Percentiles rank a stretch among this genome's conserved stretches.
Evolutionary conservation across 129 eudicot species (phyloP).

Genomic region (Artemisia tridentata): DNA sequence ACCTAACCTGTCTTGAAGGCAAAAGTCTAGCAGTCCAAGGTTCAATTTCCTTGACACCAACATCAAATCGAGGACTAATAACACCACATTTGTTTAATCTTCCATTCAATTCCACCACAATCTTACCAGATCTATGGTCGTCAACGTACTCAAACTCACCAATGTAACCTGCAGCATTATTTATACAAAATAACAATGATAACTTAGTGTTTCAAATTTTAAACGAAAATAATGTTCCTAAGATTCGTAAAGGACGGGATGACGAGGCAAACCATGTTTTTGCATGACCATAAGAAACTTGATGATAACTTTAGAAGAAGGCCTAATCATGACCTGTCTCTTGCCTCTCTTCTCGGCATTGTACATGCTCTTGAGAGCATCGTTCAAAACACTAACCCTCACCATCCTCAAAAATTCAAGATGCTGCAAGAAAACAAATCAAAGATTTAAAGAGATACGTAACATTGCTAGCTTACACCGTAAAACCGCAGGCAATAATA

Average conservation of each 20-base stretch:
- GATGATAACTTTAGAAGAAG: constrained; percentile 60
- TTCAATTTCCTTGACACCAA: constrained; percentile 64
- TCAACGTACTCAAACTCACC: constrained; percentile 74
- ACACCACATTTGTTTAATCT: constrained; percentile 64
- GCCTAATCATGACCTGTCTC: constrained; percentile 66
- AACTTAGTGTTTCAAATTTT: neutral
- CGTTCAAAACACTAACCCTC: constrained; percentile 61
- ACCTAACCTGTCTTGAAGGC: constrained; percentile 58
- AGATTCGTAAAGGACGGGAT: neutral
- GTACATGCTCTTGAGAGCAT: constrained; percentile 61
- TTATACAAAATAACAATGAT: neutral
- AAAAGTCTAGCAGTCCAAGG: constrained; percentile 64
- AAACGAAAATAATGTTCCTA: neutral
- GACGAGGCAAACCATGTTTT: constrained; percentile 45
- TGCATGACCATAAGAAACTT: constrained; percentile 73
- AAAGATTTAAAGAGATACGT: neutral
- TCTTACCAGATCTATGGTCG: constrained; percentile 67
- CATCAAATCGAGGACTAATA: constrained; percentile 62
- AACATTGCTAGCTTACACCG: neutral
- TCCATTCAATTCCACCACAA: constrained; percentile 59
- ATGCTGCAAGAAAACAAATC: constrained; percentile 14
- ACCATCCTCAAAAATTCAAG: constrained; percentile 41
- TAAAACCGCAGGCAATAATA: neutral
- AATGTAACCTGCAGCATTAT: constrained; percentile 43
- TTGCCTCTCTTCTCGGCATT: constrained; percentile 67